phyloP scores from a whole-genome alignment of 1,139 yeast species.

The Suhomyces coccinellae region DNA sequence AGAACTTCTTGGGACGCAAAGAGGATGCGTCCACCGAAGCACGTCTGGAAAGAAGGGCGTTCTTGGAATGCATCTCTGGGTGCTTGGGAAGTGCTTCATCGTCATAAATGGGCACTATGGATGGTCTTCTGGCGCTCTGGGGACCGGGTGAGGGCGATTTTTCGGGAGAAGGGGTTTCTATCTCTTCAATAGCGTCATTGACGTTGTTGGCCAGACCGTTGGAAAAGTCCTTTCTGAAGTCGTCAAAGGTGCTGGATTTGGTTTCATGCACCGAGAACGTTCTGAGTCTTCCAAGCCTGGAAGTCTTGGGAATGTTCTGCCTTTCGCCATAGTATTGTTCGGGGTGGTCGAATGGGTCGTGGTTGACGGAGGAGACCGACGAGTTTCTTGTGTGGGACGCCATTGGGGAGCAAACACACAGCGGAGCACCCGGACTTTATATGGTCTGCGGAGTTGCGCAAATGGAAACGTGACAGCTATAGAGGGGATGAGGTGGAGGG shows the following conservation, averaged over 20 bases:
- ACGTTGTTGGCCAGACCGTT: not conserved
- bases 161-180: conserved; percentile 10
- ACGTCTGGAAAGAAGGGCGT: conserved; percentile 27
- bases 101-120: conserved; percentile 36
- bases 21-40: conserved; percentile 66
- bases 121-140: conserved; percentile 18
- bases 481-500: not conserved
- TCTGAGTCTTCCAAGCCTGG: conserved; percentile 47
- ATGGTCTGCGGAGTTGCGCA: not conserved
- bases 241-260: conserved; percentile 17
- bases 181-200: conserved; percentile 3
- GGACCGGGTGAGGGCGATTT: conserved; percentile 14
- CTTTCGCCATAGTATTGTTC: conserved; percentile 71
- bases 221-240: conserved; percentile 10
- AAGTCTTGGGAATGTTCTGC: conserved; percentile 52
- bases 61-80: not conserved
- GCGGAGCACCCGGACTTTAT: conserved; percentile 3
- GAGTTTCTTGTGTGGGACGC: conserved; percentile 23
- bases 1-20: conserved; percentile 53
- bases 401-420: not conserved
- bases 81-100: conserved; percentile 12
- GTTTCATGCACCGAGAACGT: conserved; percentile 51
- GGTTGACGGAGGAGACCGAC: conserved; percentile 40
- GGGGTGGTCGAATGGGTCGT: conserved; percentile 66
- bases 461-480: not conserved